Percentiles rank a stretch among this genome's conserved stretches.
phyloP scores from a whole-genome alignment of 176 grass and related monocot species.

The Tuctoria greenei region DNA sequence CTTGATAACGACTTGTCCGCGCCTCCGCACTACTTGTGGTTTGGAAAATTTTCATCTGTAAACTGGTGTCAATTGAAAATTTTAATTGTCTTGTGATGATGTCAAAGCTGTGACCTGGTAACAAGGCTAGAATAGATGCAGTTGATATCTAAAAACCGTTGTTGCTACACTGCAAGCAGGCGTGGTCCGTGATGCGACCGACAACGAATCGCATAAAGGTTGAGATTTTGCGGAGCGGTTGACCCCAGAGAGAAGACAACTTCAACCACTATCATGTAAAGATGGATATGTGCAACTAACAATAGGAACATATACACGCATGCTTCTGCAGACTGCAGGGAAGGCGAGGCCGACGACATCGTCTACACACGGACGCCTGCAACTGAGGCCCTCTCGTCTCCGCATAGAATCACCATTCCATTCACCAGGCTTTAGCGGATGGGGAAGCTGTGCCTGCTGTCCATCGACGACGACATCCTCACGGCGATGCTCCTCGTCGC shows the following conservation, averaged over 20 bases:
- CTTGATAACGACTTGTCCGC: background rate
- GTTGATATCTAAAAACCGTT: background rate
- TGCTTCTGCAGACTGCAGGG: background rate
- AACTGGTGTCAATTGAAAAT: no score
- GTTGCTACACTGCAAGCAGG: background rate
- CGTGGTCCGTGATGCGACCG: slow-evolving; percentile 1
- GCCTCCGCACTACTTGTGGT: background rate
- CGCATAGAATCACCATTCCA: background rate
- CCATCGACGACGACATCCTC: slow-evolving; percentile 32
- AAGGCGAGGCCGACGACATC: background rate
- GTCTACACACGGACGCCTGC: background rate
- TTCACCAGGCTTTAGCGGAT: no score
- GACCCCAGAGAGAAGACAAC: slow-evolving; percentile 10
- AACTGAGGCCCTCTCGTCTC: background rate
- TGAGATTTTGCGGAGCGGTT: background rate
- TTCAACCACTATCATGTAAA: background rate
- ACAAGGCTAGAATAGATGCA: background rate
- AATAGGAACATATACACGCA: background rate
- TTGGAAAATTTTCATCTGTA: background rate
- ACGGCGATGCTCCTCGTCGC: slow-evolving; percentile 14
- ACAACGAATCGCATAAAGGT: background rate
- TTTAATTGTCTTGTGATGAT: no score
- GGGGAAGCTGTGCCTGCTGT: slow-evolving; percentile 46
- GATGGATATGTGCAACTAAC: background rate
- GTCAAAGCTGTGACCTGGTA: background rate